Percentiles rank a stretch among this genome's conserved stretches.
These are phyloP conservation scores for Punctularia strigosozonata DNA, from an alignment of 768 basidiomycete species.

Conservation along the genomic window DNA sequence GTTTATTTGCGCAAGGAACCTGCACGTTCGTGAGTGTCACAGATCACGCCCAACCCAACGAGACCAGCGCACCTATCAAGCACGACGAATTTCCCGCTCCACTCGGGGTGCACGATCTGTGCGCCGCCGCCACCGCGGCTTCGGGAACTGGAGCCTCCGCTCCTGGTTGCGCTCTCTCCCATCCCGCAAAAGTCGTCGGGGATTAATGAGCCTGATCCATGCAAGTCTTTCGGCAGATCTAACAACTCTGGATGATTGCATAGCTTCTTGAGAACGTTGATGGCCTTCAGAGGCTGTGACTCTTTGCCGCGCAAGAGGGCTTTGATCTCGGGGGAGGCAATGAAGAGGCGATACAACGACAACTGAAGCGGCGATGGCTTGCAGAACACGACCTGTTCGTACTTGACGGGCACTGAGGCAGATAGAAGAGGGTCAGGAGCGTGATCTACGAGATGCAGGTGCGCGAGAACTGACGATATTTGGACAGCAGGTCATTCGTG, in stretches of 20 bases:
- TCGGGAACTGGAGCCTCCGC: constrained; percentile 22
- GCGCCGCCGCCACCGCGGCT: constrained; percentile 30
- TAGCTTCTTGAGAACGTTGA: constrained; percentile 88
- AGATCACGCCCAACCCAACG: no score
- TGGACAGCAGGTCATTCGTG: constrained; percentile 89
- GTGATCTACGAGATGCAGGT: not conserved
- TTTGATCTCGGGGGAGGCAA: constrained; percentile 87
- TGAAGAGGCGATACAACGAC: constrained; percentile 79
- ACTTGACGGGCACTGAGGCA: constrained; percentile 86
- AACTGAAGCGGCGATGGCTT: constrained; percentile 74
- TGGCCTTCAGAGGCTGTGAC: constrained; percentile 93
- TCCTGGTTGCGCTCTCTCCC: constrained; percentile 17
- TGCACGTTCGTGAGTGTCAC: no score
- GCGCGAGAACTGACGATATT: constrained; percentile 59
- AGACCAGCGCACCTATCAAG: constrained; percentile 62
- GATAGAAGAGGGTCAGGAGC: constrained; percentile 4
- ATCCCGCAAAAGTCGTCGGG: constrained; percentile 73
- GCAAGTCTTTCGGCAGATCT: constrained; percentile 73
- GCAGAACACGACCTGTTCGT: constrained; percentile 97
- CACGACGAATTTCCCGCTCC: constrained; percentile 88
- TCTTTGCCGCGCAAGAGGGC: constrained; percentile 76
- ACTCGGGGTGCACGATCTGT: constrained; percentile 56
- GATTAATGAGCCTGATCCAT: constrained; percentile 69
- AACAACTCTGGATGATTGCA: constrained; percentile 93
- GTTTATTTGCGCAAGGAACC: no score